Evolutionary conservation across 805 yeast species (phyloP).

Genomic region (Wickerhamiella vanderwaltii): DNA sequence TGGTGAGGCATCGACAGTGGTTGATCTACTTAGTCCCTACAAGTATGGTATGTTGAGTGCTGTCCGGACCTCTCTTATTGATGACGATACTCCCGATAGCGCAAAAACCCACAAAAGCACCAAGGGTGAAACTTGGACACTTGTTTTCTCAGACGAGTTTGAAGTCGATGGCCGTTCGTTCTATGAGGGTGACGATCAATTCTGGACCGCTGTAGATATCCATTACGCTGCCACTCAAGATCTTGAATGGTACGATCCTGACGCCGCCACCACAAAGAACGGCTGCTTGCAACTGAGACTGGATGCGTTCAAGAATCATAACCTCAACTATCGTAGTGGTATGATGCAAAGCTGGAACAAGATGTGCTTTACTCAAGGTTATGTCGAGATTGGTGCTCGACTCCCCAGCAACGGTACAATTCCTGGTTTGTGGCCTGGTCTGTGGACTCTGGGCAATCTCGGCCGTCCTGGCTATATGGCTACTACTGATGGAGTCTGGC

Average conservation of each 20-base stretch:
- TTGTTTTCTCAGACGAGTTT: conserved; percentile 87
- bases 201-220: conserved; percentile 74
- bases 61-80: conserved; percentile 49
- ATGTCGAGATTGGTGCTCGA: conserved; percentile 59
- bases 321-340: conserved; percentile 73
- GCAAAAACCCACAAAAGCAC: conserved; percentile 40
- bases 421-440: conserved; percentile 91
- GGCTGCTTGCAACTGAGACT: conserved; percentile 58
- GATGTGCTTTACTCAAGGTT: conserved; percentile 78
- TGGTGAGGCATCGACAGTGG: background rate
- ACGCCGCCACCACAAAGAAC: conserved; percentile 63
- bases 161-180: conserved; percentile 82
- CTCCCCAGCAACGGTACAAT: conserved; percentile 70
- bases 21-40: conserved; percentile 42
- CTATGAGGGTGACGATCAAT: conserved; percentile 83
- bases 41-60: conserved; percentile 46
- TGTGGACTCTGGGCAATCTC: conserved; percentile 88
- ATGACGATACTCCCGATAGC: conserved; percentile 54
- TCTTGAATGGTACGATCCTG: conserved; percentile 93
- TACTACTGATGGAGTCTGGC: conserved; percentile 90
- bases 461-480: conserved; percentile 87
- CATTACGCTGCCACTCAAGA: conserved; percentile 81
- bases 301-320: conserved; percentile 76
- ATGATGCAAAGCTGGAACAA: conserved; percentile 91
- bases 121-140: conserved; percentile 56